A percentile compares a stretch with the other conserved stretches of the same genome.
Evolutionary conservation across 2,329 filamentous ascomycete species (phyloP).

Genomic region (Fusarium dimerum): DNA sequence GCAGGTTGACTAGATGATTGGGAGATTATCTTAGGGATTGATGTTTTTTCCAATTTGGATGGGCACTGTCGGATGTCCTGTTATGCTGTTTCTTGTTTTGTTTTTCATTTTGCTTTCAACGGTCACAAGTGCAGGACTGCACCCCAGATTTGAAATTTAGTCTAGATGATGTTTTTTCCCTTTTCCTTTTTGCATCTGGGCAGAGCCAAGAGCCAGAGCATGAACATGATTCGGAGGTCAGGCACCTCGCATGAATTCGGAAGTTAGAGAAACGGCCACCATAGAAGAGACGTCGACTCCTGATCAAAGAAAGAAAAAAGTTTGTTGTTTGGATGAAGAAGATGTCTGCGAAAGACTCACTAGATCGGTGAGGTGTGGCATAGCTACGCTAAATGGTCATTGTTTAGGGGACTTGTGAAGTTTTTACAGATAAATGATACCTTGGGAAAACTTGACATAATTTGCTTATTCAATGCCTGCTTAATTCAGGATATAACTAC

Average conservation of each 20-base stretch:
- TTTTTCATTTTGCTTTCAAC: background rate
- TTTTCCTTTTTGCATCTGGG: conserved; percentile 3
- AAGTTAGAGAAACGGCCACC: conserved; percentile 13
- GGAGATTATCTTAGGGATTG: conserved; percentile 20
- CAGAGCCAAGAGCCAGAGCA: conserved; percentile 2
- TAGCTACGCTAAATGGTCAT: no score
- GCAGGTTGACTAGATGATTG: conserved; percentile 52
- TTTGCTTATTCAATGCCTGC: conserved; percentile 2
- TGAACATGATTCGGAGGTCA: conserved; percentile 8
- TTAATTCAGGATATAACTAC: background rate
- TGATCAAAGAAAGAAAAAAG: conserved; percentile 25
- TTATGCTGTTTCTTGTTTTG: background rate
- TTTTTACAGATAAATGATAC: no score
- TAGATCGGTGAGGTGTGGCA: no score
- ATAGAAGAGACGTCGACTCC: conserved; percentile 26
- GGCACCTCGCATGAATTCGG: conserved; percentile 10
- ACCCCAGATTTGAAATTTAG: background rate
- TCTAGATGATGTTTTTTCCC: background rate
- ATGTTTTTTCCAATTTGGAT: background rate
- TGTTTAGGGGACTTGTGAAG: no score
- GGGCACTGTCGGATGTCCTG: background rate
- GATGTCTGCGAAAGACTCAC: background rate
- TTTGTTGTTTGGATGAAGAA: conserved; percentile 19
- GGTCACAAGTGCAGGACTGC: background rate
- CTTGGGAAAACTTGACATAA: no score